Evolutionary conservation across 169 alveolate species (phyloP).

Genomic region (Perkinsus marinus): DNA sequence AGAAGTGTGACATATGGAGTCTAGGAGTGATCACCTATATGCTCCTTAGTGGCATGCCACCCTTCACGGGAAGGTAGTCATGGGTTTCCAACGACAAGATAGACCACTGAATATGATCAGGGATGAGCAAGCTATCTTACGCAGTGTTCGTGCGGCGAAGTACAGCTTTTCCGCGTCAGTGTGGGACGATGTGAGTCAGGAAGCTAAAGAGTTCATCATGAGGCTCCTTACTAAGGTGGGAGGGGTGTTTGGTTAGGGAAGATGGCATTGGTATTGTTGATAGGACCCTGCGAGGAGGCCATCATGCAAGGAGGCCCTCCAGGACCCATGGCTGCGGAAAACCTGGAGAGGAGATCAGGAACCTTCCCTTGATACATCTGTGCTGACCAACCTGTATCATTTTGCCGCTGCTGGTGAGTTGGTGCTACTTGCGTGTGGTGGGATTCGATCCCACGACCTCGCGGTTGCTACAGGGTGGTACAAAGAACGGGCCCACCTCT

Average conservation of each 20-base stretch:
- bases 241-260: background rate
- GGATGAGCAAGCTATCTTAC: background rate
- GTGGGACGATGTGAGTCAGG: background rate
- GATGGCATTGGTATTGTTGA: background rate
- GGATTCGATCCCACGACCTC: background rate
- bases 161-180: background rate
- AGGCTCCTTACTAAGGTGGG: background rate
- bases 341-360: background rate
- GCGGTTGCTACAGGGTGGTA: too few relatives aligned
- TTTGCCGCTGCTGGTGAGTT: background rate
- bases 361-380: background rate
- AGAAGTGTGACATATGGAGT: conserved; percentile 83
- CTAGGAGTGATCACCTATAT: conserved; percentile 76
- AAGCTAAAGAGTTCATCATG: background rate
- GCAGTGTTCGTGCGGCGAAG: background rate
- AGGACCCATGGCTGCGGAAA: background rate
- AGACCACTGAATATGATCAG: background rate
- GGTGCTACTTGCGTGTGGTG: background rate
- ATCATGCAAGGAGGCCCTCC: background rate
- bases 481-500: too few relatives aligned
- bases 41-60: conserved; percentile 70
- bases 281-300: background rate
- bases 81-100: background rate
- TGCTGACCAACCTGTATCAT: background rate
- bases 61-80: conserved; percentile 38